Percentiles rank a stretch among this genome's conserved stretches.
These are phyloP conservation scores for Russula virescens DNA, from an alignment of 768 basidiomycete genomes.

Conservation along the genomic window DNA sequence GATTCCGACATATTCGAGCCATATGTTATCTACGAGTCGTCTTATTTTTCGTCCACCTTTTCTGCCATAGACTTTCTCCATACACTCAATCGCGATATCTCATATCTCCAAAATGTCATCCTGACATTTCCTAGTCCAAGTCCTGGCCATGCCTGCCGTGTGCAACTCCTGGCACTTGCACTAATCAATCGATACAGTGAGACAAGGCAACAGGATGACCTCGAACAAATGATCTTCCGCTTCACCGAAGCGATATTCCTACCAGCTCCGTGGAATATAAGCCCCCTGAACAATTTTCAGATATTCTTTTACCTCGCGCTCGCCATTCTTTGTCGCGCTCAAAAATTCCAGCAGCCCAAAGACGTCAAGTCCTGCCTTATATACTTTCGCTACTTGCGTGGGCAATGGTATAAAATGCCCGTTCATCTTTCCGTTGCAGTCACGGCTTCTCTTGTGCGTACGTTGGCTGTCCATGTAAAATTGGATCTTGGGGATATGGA, in stretches of 20 bases:
- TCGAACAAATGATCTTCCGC: neutral
- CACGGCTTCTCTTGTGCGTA: no score
- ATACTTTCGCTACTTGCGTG: no score
- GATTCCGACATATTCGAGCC: no score
- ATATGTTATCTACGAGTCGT: no score
- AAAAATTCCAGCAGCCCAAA: neutral
- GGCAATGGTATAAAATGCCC: no score
- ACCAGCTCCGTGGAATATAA: neutral
- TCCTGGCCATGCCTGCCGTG: neutral
- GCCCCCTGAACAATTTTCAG: neutral
- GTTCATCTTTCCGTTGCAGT: no score
- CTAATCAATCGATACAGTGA: no score
- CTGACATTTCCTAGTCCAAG: neutral
- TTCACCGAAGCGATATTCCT: neutral
- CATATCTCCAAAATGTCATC: neutral
- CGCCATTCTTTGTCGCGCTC: neutral
- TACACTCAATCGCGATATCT: neutral
- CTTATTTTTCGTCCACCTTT: no score
- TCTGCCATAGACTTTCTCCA: no score
- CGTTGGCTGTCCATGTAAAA: no score
- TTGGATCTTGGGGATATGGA: no score
- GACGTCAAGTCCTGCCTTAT: no score
- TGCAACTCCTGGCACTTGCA: neutral
- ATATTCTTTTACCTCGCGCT: neutral
- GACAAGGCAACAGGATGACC: neutral